A percentile compares a stretch with the other conserved stretches of the same genome.
These are phyloP conservation scores for Talaromyces sp. DNA, from an alignment of 2,329 filamentous ascomycete species.

Conservation along the genomic window DNA sequence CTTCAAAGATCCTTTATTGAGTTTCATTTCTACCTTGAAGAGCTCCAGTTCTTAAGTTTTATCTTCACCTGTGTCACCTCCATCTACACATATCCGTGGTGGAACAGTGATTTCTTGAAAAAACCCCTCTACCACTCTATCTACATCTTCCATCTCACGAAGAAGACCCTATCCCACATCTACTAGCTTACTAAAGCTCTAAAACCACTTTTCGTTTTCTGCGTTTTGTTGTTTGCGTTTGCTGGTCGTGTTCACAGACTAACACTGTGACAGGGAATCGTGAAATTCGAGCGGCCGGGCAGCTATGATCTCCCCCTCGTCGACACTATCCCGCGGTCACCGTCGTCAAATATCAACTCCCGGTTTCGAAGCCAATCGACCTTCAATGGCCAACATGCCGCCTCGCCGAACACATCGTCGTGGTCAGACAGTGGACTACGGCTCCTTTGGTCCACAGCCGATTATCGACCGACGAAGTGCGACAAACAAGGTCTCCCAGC, in stretches of 20 bases:
- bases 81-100: not conserved
- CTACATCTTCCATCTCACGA: not conserved
- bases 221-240: constrained; percentile 13
- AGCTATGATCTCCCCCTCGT: constrained; percentile 31
- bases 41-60: constrained; percentile 15
- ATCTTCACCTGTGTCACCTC: constrained; percentile 9
- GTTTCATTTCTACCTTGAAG: constrained; percentile 26
- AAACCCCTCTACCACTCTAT: not conserved
- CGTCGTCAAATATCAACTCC: constrained; percentile 87
- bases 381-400: constrained; percentile 53
- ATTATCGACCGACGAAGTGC: constrained; percentile 20
- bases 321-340: constrained; percentile 60
- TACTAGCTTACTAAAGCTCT: constrained; percentile 21
- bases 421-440: constrained; percentile 81
- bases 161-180: not conserved
- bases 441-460: constrained; percentile 58
- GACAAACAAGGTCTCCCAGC: constrained; percentile 28
- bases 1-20: constrained; percentile 32
- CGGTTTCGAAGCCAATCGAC: constrained; percentile 68
- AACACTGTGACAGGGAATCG: constrained; percentile 63
- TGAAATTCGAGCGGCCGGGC: constrained; percentile 32
- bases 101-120: not conserved
- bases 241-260: constrained; percentile 49
- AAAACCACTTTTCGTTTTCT: constrained; percentile 17
- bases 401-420: constrained; percentile 65